A percentile compares a stretch with the other conserved stretches of the same genome.
Conservation (phyloP, 1,139 yeast species). For the Oligophagozyma castellii region DNA sequence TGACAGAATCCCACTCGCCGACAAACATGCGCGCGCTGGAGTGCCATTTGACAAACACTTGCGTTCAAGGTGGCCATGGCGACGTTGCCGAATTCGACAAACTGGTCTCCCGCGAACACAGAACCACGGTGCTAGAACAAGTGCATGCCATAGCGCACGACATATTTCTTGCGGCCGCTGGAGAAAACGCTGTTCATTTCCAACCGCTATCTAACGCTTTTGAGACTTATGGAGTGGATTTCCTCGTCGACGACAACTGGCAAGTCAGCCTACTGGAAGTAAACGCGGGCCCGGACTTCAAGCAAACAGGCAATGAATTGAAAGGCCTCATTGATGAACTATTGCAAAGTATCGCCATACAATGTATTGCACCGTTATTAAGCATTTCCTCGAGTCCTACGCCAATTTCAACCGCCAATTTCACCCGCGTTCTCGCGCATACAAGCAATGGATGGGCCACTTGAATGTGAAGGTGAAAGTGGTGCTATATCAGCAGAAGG, state of each 20-base stretch:
- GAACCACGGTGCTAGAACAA: constrained; percentile 34
- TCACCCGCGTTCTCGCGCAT: no score
- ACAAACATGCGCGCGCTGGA: constrained; percentile 26
- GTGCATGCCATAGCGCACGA: constrained; percentile 54
- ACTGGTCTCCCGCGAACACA: constrained; percentile 30
- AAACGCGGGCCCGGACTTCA: constrained; percentile 91
- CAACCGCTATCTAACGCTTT: constrained; percentile 75
- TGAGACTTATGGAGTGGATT: constrained; percentile 83
- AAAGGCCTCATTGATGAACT: constrained; percentile 49
- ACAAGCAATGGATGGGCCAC: no score
- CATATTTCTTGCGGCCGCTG: constrained; percentile 68
- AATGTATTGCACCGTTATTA: constrained; percentile 31
- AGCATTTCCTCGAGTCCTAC: no score
- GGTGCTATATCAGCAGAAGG: no score
- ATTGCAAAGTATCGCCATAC: constrained; percentile 36
- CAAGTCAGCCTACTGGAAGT: constrained; percentile 62
- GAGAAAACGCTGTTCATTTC: constrained; percentile 73
- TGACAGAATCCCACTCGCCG: constrained; percentile 24
- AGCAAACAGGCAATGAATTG: constrained; percentile 77
- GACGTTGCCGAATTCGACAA: constrained; percentile 59
- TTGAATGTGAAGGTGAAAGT: no score
- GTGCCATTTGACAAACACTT: constrained; percentile 84
- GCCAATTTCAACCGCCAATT: no score
- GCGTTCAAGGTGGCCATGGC: constrained; percentile 49
- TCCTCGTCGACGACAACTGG: constrained; percentile 46